A percentile compares a stretch with the other conserved stretches of the same genome.
phyloP scores from a whole-genome alignment of 148 eudicot genomes.

The Arbutus unedo region DNA sequence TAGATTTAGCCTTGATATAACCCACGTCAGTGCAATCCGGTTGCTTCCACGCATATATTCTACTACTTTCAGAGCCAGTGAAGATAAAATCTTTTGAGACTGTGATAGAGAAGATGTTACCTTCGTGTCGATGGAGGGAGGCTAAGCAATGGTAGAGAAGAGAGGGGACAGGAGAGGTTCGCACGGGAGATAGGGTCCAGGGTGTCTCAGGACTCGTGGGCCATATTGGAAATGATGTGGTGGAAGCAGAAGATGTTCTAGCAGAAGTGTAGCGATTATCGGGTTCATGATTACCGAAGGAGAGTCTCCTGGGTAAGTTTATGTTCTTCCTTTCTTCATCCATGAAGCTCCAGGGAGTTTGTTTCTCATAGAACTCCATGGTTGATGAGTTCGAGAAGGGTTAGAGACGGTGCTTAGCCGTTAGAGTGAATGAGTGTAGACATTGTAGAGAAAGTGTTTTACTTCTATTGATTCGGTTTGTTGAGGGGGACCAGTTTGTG shows the following conservation, averaged over 20 bases:
- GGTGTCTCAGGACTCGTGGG: conserved; percentile 31
- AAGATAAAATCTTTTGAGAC: conserved; percentile 31
- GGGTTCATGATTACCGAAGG: conserved; percentile 29
- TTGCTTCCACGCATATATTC: conserved; percentile 51
- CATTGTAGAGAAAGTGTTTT: background rate
- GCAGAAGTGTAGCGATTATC: conserved; percentile 24
- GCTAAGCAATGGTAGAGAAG: conserved; percentile 56
- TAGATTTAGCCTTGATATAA: conserved; percentile 36
- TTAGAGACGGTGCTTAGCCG: conserved; percentile 12
- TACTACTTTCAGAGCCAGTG: conserved; percentile 51
- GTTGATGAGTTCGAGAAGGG: conserved; percentile 2
- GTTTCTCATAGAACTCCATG: conserved; percentile 22
- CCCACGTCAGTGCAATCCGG: conserved; percentile 53
- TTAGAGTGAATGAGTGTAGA: conserved; percentile 6
- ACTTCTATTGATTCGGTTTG: conserved; percentile 3
- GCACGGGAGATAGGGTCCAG: conserved; percentile 27
- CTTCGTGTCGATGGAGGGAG: conserved; percentile 53
- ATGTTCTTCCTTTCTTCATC: conserved; percentile 32
- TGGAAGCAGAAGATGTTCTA: conserved; percentile 33
- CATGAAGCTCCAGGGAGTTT: conserved; percentile 22
- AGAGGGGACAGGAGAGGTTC: conserved; percentile 27
- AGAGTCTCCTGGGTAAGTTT: conserved; percentile 31
- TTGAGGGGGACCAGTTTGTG: conserved; percentile 13
- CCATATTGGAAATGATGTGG: conserved; percentile 30
- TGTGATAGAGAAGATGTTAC: conserved; percentile 45